These are phyloP conservation scores for Gastrolobium villosum DNA, from an alignment of 306 rosid species.

Conservation along the genomic window DNA sequence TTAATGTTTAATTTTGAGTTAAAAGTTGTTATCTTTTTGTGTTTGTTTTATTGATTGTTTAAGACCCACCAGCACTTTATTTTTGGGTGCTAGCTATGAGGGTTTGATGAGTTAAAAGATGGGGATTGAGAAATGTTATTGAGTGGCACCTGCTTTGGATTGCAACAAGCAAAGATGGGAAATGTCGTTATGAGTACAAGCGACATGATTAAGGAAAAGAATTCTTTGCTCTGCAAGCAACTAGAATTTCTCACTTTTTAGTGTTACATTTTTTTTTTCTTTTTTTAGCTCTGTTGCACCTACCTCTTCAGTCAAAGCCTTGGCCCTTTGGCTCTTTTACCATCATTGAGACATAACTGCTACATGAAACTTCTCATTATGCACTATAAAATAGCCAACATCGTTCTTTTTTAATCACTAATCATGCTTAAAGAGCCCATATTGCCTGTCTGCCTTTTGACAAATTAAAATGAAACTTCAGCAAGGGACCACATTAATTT, in stretches of 20 bases:
- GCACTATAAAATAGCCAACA: constrained; percentile 43
- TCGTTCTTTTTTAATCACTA: constrained; percentile 38
- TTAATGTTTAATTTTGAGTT: constrained; percentile 16
- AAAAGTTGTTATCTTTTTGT: constrained; percentile 26
- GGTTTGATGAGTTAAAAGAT: constrained; percentile 45
- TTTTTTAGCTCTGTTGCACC: constrained; percentile 48
- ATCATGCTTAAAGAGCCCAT: constrained; percentile 49
- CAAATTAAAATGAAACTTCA: constrained; percentile 1
- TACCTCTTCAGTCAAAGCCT: constrained; percentile 57
- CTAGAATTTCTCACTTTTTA: constrained; percentile 58
- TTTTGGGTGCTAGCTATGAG: constrained; percentile 51
- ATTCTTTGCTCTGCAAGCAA: constrained; percentile 65
- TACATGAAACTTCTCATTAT: constrained; percentile 59
- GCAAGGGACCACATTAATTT: background rate
- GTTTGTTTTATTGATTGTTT: constrained; percentile 13
- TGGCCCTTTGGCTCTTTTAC: constrained; percentile 43
- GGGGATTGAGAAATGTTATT: constrained; percentile 38
- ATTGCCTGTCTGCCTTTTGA: constrained; percentile 15
- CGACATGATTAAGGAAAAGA: constrained; percentile 62
- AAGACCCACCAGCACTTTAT: constrained; percentile 39
- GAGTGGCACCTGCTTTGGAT: constrained; percentile 53
- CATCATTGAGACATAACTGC: constrained; percentile 76
- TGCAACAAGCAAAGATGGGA: constrained; percentile 58
- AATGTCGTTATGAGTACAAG: constrained; percentile 60
- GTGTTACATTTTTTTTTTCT: constrained; percentile 37